phyloP scores from a whole-genome alignment of 257 asterid genomes.

The Mentha longifolia region DNA sequence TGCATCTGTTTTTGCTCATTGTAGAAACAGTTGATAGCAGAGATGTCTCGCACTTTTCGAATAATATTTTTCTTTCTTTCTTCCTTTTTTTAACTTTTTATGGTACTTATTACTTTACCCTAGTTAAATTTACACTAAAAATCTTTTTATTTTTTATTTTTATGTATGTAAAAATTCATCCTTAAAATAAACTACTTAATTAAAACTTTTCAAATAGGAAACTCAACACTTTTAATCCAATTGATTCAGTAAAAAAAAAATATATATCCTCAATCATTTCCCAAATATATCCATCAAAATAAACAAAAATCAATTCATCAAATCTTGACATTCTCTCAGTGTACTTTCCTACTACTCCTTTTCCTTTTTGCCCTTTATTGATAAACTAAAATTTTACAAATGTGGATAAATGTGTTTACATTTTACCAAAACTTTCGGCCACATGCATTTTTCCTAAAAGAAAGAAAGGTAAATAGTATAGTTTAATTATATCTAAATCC shows the following conservation, averaged over 20 bases:
- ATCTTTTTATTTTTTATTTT: too few species aligned
- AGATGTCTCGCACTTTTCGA: background rate
- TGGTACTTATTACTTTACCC: background rate
- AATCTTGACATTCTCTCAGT: constrained; percentile 29
- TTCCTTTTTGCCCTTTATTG: constrained; percentile 21
- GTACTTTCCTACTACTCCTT: constrained; percentile 15
- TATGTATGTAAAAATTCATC: background rate
- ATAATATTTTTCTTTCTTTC: background rate
- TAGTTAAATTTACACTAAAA: background rate
- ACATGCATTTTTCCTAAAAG: background rate
- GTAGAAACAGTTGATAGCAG: background rate
- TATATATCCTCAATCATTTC: background rate
- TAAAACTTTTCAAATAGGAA: background rate
- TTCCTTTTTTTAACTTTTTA: background rate
- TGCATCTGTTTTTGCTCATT: background rate
- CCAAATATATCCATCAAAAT: background rate
- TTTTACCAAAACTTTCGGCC: constrained; percentile 31
- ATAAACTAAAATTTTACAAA: constrained; percentile 18
- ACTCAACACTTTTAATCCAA: background rate
- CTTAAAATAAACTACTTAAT: background rate
- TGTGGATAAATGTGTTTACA: background rate
- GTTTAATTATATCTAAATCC: background rate
- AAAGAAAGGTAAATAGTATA: background rate
- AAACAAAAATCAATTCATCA: background rate
- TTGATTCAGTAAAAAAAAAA: background rate